phyloP scores from a whole-genome alignment of 441 rosid genomes.

The Bocquillonia castaneifolia region DNA sequence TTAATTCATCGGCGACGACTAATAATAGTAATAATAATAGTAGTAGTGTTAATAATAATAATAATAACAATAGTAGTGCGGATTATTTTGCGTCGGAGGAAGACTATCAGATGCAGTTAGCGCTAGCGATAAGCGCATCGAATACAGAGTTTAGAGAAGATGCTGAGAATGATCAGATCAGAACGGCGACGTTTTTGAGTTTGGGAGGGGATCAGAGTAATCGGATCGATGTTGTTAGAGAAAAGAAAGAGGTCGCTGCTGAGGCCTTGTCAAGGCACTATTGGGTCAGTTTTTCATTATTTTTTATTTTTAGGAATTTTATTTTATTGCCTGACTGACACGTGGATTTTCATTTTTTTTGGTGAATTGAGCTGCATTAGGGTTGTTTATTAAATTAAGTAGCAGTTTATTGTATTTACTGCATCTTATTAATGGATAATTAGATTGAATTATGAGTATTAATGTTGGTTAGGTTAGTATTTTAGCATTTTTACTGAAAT shows the following conservation, averaged over 20 bases:
- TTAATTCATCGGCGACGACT: slow-evolving; percentile 9
- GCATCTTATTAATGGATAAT: too few species aligned
- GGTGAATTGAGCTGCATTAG: too few species aligned
- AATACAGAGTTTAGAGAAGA: slow-evolving; percentile 62
- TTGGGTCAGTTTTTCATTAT: slow-evolving; percentile 58
- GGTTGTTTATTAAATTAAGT: too few species aligned
- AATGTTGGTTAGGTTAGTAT: not conserved
- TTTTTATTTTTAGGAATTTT: not conserved
- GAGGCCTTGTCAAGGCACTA: slow-evolving; percentile 81
- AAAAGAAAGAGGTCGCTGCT: slow-evolving; percentile 48
- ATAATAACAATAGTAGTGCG: slow-evolving; percentile 23
- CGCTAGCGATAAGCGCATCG: slow-evolving; percentile 89
- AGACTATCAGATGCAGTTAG: slow-evolving; percentile 90
- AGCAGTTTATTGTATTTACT: too few species aligned
- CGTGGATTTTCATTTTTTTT: too few species aligned
- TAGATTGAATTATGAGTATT: too few species aligned
- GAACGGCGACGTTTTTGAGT: slow-evolving; percentile 65
- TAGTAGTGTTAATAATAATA: slow-evolving; percentile 15
- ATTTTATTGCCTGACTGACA: not conserved
- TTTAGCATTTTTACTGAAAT: too few species aligned
- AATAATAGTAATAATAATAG: not conserved
- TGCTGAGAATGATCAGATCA: slow-evolving; percentile 84
- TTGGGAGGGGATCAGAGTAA: slow-evolving; percentile 41
- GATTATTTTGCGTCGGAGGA: slow-evolving; percentile 83
- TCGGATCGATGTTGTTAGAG: slow-evolving; percentile 46